Evolutionary conservation across 78 protist species (phyloP), one percentile per base, ranked within the genome.

Genomic region (Fonticula alba): DNA sequence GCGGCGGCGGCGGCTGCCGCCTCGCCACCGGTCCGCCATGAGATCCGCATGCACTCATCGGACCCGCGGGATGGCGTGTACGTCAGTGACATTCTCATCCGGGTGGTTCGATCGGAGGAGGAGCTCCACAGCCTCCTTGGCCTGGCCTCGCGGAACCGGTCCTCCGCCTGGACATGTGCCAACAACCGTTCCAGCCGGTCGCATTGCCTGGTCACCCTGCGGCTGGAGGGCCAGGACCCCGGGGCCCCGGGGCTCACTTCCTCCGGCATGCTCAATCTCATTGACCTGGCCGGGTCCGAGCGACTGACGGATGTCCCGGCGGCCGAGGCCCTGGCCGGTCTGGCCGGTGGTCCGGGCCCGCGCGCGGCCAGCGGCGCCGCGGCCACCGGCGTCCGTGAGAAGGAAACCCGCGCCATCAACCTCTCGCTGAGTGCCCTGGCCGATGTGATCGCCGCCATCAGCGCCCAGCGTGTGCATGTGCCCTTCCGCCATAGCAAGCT

Each of bases 381-480:
- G 15, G 80, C 73, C 10, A 29, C 71, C 17, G 83, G 83, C 1
- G 69, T 62, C 33, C 76, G 85, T 6, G 62, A 83, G 31, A 72
- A 83, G 65, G 97, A 92, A 70, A 75, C 92, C 10, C 78, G 62
- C 55, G 27, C 52, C 52, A 92, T 92, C 78, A 92, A 92, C 77
- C 68, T 69, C 56, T 73, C 84, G 40, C 77, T 92, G 24, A 43
- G 69, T 29, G 46, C 73, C 38, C 85, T 92, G 24, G 79, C 82
- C n/a, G 72, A 84, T 52, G 91, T 83, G 38, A 84, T 88, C 32
- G 49, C 72, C n/a, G 89, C 94, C 15, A 73, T 91, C 36, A 46
- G 33, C 1, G 38, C 11, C 46, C 50, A 71, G 33, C 24, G n/a
- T 29, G 3, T 15, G 43, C 83, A 82, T 62, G 60, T 82, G 20